phyloP scores from a whole-genome alignment of 2,329 filamentous ascomycete genomes.

The Colletotrichum acutatum region DNA sequence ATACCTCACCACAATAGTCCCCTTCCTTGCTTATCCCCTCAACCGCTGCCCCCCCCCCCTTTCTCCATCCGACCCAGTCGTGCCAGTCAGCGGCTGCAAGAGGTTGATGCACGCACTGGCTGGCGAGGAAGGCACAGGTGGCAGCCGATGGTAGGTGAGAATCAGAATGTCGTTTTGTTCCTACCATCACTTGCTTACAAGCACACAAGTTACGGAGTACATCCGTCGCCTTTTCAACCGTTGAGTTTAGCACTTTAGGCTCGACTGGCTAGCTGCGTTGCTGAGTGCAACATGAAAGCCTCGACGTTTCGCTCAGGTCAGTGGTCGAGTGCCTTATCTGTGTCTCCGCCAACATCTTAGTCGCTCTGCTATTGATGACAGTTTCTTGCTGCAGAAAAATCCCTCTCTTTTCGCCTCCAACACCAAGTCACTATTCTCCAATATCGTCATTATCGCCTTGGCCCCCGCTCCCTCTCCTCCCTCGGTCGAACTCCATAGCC shows the following conservation, averaged over 20 bases:
- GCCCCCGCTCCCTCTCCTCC: constrained; percentile 6
- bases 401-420: constrained; percentile 17
- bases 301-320: neutral
- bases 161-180: neutral
- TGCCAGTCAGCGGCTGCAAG: constrained; percentile 26
- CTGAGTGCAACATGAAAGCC: constrained; percentile 7
- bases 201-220: neutral
- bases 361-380: neutral
- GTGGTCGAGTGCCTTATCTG: neutral
- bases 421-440: neutral
- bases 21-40: constrained; percentile 26
- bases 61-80: constrained; percentile 21
- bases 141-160: constrained; percentile 25
- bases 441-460: constrained; percentile 1
- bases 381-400: neutral
- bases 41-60: constrained; percentile 9
- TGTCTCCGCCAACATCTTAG: constrained; percentile 14
- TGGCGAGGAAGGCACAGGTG: constrained; percentile 24
- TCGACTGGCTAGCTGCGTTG: constrained; percentile 16
- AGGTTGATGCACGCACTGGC: constrained; percentile 24
- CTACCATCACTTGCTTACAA: neutral
- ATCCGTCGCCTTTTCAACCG: neutral
- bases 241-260: neutral
- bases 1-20: neutral
- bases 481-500: neutral